Evolutionary conservation across 768 basidiomycete species (phyloP).

Genomic region (Calocybe indica): DNA sequence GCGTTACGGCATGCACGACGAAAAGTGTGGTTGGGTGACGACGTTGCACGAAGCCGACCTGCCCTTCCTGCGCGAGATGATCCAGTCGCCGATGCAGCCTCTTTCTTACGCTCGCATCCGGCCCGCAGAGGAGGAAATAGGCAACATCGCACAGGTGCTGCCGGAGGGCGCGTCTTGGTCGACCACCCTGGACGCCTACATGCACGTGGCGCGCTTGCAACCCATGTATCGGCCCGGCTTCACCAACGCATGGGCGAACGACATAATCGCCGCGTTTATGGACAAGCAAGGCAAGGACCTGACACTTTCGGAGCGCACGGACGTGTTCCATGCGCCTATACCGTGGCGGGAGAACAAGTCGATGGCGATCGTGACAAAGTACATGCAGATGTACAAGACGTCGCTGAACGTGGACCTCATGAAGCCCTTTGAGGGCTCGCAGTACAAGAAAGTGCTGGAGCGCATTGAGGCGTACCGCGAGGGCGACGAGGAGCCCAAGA

Average conservation of each 20-base stretch:
- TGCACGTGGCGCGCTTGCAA: conserved; percentile 41
- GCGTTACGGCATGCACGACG: conserved; percentile 66
- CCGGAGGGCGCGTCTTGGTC: conserved; percentile 33
- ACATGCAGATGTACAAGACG: conserved; percentile 37
- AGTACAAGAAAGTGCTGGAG: conserved; percentile 35
- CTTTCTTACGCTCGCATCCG: conserved; percentile 49
- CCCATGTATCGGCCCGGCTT: conserved; percentile 33
- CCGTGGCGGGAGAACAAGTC: conserved; percentile 40
- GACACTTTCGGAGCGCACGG: conserved; percentile 35
- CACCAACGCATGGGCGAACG: conserved; percentile 4
- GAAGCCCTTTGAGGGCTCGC: conserved; percentile 25
- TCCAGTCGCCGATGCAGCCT: conserved; percentile 43
- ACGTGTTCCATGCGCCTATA: conserved; percentile 47
- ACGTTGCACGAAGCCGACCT: conserved; percentile 64
- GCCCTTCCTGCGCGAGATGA: conserved; percentile 46
- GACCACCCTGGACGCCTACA: conserved; percentile 42
- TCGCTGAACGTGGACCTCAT: conserved; percentile 37
- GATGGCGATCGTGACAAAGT: conserved; percentile 25
- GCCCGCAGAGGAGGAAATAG: conserved; percentile 10
- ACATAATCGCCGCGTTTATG: conserved; percentile 33
- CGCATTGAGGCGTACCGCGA: conserved; percentile 30
- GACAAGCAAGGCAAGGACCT: conserved; percentile 32
- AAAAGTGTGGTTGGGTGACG: conserved; percentile 64
- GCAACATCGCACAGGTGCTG: conserved; percentile 27
- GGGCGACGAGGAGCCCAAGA: conserved; percentile 6